A percentile compares a stretch with the other conserved stretches of the same genome.
These are phyloP conservation scores for Neoconidiobolus thromboides DNA, from an alignment of 371 early-diverging fungal species.

Conservation along the genomic window DNA sequence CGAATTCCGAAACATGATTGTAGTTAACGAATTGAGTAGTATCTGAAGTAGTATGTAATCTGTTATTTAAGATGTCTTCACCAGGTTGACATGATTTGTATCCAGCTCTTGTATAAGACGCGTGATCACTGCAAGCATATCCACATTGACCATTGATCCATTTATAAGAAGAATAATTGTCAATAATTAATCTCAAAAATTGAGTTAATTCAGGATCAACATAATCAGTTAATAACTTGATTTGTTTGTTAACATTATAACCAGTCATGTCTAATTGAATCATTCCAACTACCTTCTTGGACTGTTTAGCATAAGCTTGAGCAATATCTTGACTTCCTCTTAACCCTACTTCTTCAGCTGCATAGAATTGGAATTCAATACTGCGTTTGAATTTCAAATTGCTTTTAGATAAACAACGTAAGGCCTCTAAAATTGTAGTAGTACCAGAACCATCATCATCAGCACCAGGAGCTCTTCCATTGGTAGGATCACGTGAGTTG, in stretches of 20 bases:
- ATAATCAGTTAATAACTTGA: conserved; percentile 65
- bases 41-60: conserved; percentile 56
- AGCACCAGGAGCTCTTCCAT: conserved; percentile 64
- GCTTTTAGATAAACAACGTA: conserved; percentile 43
- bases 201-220: conserved; percentile 43
- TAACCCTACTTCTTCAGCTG: conserved; percentile 77
- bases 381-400: conserved; percentile 61
- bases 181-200: conserved; percentile 30
- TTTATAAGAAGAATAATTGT: conserved; percentile 9
- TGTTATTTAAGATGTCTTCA: conserved; percentile 31
- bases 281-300: conserved; percentile 45
- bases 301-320: conserved; percentile 31
- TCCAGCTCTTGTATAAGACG: conserved; percentile 68
- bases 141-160: conserved; percentile 28
- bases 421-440: conserved; percentile 68
- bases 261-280: conserved; percentile 70
- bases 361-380: conserved; percentile 95
- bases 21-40: conserved; percentile 48
- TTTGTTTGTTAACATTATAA: conserved; percentile 38
- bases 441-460: conserved; percentile 86
- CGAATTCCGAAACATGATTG: conserved; percentile 64
- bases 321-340: conserved; percentile 77
- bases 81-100: conserved; percentile 66
- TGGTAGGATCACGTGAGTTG: conserved; percentile 60
- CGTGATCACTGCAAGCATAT: conserved; percentile 66